Conservation (phyloP, 805 yeast species). For the Ogataea chonburiensis region DNA sequence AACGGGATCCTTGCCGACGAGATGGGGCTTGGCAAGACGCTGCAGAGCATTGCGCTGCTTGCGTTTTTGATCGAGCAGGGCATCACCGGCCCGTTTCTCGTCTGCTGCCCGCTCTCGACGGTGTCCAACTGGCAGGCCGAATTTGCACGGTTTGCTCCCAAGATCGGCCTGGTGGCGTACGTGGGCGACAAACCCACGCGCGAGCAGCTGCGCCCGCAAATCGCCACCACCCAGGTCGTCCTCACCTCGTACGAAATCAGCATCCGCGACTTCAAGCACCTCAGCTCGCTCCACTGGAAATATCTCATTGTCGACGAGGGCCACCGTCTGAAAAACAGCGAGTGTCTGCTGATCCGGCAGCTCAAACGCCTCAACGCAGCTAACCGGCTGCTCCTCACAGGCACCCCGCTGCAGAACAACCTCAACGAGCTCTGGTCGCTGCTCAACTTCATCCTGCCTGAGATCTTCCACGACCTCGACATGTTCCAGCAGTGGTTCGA, state of each 20-base stretch:
- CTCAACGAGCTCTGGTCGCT: constrained; percentile 89
- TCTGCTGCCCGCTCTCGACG: constrained; percentile 83
- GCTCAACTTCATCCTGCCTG: constrained; percentile 87
- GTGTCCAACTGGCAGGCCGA: constrained; percentile 83
- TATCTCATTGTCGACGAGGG: constrained; percentile 94
- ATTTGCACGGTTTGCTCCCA: constrained; percentile 70
- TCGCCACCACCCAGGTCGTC: constrained; percentile 47
- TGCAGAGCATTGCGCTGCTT: constrained; percentile 80
- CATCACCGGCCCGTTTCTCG: constrained; percentile 71
- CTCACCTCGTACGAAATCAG: constrained; percentile 82
- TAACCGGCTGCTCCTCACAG: constrained; percentile 81
- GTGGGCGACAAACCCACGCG: constrained; percentile 65
- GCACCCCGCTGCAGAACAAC: constrained; percentile 96
- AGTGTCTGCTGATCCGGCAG: constrained; percentile 70
- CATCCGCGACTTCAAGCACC: constrained; percentile 59
- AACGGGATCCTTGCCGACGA: constrained; percentile 97
- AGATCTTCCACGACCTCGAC: constrained; percentile 85
- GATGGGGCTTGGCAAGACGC: constrained; percentile 95
- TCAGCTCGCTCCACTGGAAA: constrained; percentile 65
- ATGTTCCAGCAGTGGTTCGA: constrained; percentile 95
- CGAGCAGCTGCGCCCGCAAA: constrained; percentile 37
- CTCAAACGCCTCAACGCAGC: constrained; percentile 65
- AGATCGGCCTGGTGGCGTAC: constrained; percentile 59
- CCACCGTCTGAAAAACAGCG: constrained; percentile 82
- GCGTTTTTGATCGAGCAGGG: constrained; percentile 78